Percentiles rank a stretch among this genome's conserved stretches.
Evolutionary conservation across 2,329 filamentous ascomycete species (phyloP).

Genomic region (Phyllosticta paracitricarpa): DNA sequence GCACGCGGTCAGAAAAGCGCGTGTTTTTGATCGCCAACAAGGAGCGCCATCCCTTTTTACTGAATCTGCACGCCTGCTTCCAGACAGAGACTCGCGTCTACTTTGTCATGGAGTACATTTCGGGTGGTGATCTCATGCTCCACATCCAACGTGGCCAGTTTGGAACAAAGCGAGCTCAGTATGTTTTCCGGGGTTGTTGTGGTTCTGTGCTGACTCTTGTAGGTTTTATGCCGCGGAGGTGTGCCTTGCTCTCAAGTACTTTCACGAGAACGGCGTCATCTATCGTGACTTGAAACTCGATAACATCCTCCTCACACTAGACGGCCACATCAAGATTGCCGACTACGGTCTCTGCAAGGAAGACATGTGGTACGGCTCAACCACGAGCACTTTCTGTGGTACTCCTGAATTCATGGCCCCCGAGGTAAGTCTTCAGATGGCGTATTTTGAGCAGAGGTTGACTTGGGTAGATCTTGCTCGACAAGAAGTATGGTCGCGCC

Average conservation of each 20-base stretch:
- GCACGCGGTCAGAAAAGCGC: slow-evolving; percentile 92
- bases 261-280: slow-evolving; percentile 98
- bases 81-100: slow-evolving; percentile 97
- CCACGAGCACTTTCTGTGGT: slow-evolving; percentile 95
- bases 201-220: slow-evolving; percentile 14
- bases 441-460: neutral
- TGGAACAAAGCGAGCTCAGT: slow-evolving; percentile 90
- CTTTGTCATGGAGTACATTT: slow-evolving; percentile 99
- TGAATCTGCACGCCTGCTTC: slow-evolving; percentile 94
- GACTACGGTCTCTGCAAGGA: slow-evolving; percentile 99
- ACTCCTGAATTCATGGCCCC: slow-evolving; percentile 99
- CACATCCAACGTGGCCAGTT: slow-evolving; percentile 97
- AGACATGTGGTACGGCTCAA: slow-evolving; percentile 98
- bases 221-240: slow-evolving; percentile 97
- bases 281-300: slow-evolving; percentile 76
- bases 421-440: slow-evolving; percentile 51
- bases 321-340: slow-evolving; percentile 96
- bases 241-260: slow-evolving; percentile 94
- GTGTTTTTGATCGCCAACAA: slow-evolving; percentile 97
- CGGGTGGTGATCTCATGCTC: slow-evolving; percentile 96
- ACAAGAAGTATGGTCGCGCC: slow-evolving; percentile 95
- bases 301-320: slow-evolving; percentile 86
- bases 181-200: slow-evolving; percentile 34
- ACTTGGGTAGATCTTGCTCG: slow-evolving; percentile 65
- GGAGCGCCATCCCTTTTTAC: slow-evolving; percentile 89